Base-by-base conservation (phyloP, 2,329 filamentous ascomycete species). In the Cladosporium sp. region DNA sequence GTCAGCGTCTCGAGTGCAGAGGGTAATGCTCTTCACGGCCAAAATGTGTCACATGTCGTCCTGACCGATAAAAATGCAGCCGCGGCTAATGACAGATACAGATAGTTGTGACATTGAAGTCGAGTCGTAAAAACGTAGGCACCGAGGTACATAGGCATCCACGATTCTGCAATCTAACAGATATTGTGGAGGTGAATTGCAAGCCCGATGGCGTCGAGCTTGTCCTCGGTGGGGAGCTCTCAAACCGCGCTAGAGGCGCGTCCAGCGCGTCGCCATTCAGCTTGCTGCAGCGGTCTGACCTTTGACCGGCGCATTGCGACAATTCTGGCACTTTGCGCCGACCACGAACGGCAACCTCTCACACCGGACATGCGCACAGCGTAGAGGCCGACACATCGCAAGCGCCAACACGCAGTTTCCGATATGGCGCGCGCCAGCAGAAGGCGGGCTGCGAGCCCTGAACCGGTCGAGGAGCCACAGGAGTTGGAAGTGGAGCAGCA, bases 401-500 rank as follows among this genome's bases (percentile, higher is more conserved):
- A 16, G 48, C 38, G 32, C 18, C 41, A 14, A 16, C 7, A 8
- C 14, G 31, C 16, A 35, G n/a, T 31, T 43, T 37, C 13, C 11
- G 33, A 53, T 42, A 59, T 59, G 58, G 44, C 58, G 33, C 58
- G 58, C 45, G 51, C 50, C 16, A 49, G 38, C 11, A 54, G 59
- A 50, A 56, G 55, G 19, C 52, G 55, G 41, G 57, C 56, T 40
- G 43, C 56, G 28, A 58, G 49, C 43, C 55, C 57, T 13, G 52
- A 55, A 33, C 46, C 52, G 13, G 53, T 44, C 32, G 37, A 55
- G 44, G 53, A 63, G 22, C 46, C 50, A 35, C 46, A 52, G 11
- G 58, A 53, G 22, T 54, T 56, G 40, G 54, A 57, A 8, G 53
- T 54, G 31, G 56, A 61, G 28, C 54, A 60, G 28, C 50, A 60